Base-by-base conservation (phyloP, 2,329 filamentous ascomycete genomes). In the Fusarium sp. region DNA sequence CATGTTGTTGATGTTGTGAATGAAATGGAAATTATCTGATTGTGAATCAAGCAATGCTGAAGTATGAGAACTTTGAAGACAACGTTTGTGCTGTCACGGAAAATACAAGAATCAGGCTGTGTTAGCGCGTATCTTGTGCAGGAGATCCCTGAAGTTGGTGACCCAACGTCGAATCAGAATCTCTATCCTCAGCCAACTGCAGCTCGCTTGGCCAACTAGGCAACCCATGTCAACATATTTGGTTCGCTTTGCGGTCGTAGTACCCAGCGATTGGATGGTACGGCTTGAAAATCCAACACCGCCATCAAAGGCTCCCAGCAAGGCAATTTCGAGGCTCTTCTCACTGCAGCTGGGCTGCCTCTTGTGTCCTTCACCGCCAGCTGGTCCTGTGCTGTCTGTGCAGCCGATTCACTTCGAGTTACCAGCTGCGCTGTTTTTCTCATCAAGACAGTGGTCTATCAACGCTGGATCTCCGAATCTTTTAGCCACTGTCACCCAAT, bases 41-140 rank as follows among this genome's bases (percentile, higher is more conserved):
- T 36, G 22, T 24, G 48, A 36, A 36, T 5, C 11, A 13, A 1
- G 22, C 11, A n/a, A 3, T n/a, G 12, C 4, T 50, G 22, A 20
- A 51, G 11, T 36, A 36, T 9, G 24, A 38, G 54, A 26, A 18
- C 24, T 14, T 44, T 32, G 14, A 50, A 9, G 15, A 17, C 35
- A 17, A 1, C 3, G 47, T 17, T 13, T 10, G 12, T 48, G 36
- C 20, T 65, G 36, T 50, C 42, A 36, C 8, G 4, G n/a, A 15
- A 15, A 36, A 14, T 10, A 26, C 28, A 32, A 30, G 53, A 68
- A 68, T 32, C 41, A 68, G 63, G 63, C 65, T 68, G 54, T 32
- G 63, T 18, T 22, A 54, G 63, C 22, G 30, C 10, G 6, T 14
- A 32, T 20, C 6, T 22, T 22, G 24, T 54, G 47, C 45, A 47